Percentiles rank a stretch among this genome's conserved stretches.
phyloP scores from a whole-genome alignment of 2,329 filamentous ascomycete genomes.

The Microcyclosporella mali region DNA sequence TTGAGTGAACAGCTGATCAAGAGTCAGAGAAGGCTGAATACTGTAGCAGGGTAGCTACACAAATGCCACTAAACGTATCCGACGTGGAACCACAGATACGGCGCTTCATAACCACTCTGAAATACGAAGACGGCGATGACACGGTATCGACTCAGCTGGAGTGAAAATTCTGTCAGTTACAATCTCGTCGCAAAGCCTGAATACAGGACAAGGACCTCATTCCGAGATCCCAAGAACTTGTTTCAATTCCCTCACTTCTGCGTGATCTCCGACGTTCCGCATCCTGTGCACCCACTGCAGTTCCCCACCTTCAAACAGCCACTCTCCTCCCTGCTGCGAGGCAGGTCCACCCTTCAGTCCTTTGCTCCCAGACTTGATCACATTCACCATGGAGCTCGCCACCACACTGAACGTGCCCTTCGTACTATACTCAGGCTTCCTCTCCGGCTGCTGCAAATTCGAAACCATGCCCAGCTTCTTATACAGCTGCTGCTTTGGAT shows the following conservation, averaged over 20 bases:
- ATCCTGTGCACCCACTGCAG: constrained; percentile 33
- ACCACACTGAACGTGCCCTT: constrained; percentile 19
- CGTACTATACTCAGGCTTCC: constrained; percentile 24
- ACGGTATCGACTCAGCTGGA: too few species aligned
- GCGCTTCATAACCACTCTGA: too few species aligned
- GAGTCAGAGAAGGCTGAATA: too few species aligned
- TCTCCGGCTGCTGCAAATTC: constrained; percentile 20
- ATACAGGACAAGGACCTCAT: too few species aligned
- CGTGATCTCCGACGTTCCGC: constrained; percentile 32
- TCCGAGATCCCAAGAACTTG: constrained; percentile 18
- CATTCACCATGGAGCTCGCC: constrained; percentile 20
- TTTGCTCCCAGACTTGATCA: constrained; percentile 18
- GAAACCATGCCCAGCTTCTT: constrained; percentile 28
- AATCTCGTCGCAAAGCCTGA: too few species aligned
- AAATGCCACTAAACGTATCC: too few species aligned
- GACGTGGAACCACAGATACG: too few species aligned
- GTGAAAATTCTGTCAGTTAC: too few species aligned
- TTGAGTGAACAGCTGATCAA: too few species aligned
- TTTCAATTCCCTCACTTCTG: constrained; percentile 30
- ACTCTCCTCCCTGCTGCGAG: constrained; percentile 33
- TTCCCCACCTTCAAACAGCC: constrained; percentile 30
- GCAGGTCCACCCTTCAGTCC: constrained; percentile 22
- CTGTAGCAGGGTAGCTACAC: too few species aligned
- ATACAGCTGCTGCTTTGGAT: constrained; percentile 29
- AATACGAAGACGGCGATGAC: too few species aligned